Base-by-base conservation (phyloP, 176 grass and related monocot species). In the Phoenix dactylifera region DNA sequence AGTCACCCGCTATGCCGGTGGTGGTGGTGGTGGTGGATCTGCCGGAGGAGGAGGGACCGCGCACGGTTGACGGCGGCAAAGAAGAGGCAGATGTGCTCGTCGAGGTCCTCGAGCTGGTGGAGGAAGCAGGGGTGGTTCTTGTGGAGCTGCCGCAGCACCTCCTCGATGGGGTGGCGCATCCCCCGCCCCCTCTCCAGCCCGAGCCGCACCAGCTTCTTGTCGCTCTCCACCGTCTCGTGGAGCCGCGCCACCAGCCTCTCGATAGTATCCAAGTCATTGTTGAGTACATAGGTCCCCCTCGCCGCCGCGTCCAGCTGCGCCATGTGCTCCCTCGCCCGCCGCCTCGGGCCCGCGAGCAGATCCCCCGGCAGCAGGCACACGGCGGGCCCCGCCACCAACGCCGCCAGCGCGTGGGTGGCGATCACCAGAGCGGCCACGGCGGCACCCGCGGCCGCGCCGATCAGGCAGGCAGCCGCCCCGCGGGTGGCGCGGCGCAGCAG, bases 21-120 rank as follows among this genome's bases (percentile, higher is more conserved):
- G 52, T 7, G 19, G 3, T 9, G n/a, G 24, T 67, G 64, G 17
- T 60, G 54, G 49, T 72, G 67, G 64, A 98, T 72, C 62, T 98
- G 84, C 29, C 68, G 50, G 7, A 89, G 51, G 54, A 98, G 87
- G 49, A 98, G 79, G 69, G 80, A 76, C 68, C 87, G 80, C 1
- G 84, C 87, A 61, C 76, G 84, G 74, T 98, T 98, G 52, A 92
- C 76, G 6, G 79, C 73, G 30, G 79, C 63, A 22, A 98, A 88
- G 77, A 85, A 98, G 55, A 88, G 81, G 68, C 87, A 92, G 67
- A 98, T 83, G 64, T 98, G 93, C 60, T 98, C 84, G 50, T 92
- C 82, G 30, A 98, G 87, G 35, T 78, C 87, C 0, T 63, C 57
- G 17, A 98, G 87, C 81, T 98, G 93, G 32, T 75, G 69, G 23